phyloP scores from a whole-genome alignment of 352 stramenopile species.

The Phytophthora foliorum region DNA sequence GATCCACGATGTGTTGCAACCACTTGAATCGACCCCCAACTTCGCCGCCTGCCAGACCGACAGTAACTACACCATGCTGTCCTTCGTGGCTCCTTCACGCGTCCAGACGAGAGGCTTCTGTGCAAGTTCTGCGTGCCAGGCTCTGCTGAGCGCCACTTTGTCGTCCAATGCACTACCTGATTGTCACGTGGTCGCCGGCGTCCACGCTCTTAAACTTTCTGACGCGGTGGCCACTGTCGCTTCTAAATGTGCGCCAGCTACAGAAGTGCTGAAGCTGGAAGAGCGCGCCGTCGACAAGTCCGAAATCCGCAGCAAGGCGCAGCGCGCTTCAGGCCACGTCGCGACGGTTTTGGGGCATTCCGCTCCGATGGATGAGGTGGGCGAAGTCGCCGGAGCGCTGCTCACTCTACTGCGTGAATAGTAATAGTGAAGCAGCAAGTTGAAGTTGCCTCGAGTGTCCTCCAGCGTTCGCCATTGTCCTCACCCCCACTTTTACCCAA shows the following conservation, averaged over 20 bases:
- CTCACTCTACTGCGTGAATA: constrained; percentile 22
- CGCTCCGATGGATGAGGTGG: constrained; percentile 27
- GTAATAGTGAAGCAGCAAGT: not conserved
- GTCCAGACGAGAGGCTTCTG: constrained; percentile 6
- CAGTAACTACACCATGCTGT: constrained; percentile 12
- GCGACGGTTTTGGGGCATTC: constrained; percentile 26
- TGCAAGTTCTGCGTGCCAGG: constrained; percentile 11
- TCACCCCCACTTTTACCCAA: constrained; percentile 12
- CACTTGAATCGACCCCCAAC: constrained; percentile 1
- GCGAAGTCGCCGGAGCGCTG: constrained; percentile 1
- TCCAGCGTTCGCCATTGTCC: not conserved
- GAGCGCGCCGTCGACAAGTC: constrained; percentile 27
- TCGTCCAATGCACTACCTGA: not conserved
- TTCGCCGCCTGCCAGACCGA: constrained; percentile 25
- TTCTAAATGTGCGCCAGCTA: constrained; percentile 4
- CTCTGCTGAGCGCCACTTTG: constrained; percentile 8
- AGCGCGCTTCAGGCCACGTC: constrained; percentile 19
- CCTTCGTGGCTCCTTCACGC: not conserved
- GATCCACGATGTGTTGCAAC: constrained; percentile 2
- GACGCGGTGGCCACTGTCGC: constrained; percentile 2
- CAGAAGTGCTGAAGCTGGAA: constrained; percentile 11
- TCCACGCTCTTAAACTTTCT: not conserved
- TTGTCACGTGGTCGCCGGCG: not conserved
- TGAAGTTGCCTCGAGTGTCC: not conserved
- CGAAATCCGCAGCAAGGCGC: constrained; percentile 7